Evolutionary conservation across 2,329 filamentous ascomycete genomes (phyloP), one percentile per base, ranked within the genome.

Genomic region (Helotiales sp.): DNA sequence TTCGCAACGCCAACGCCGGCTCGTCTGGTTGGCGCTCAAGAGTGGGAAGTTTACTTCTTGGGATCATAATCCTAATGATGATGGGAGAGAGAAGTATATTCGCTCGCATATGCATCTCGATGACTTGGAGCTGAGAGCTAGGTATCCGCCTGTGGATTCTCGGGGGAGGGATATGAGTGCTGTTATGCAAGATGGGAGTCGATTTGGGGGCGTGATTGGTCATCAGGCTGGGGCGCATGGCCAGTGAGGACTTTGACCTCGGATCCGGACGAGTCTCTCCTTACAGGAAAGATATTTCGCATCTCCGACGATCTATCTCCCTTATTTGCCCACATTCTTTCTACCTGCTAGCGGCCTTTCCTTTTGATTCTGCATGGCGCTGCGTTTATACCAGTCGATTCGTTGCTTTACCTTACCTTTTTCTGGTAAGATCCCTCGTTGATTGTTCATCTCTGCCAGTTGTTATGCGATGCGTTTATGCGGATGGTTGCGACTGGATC

Each of bases 91-190:
- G 71, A 91, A 92, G 79, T 96, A 95, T 79, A 96, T 97, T 74
- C 91, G 94, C 65, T 93, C 90, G 37, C 90, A 92, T 76, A 90
- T 93, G 73, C 89, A 91, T 20, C 86, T 96, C 1, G 92, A 96
- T 75, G 91, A 93, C 65, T 83, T 96, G 6, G 92, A 96, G 82
- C 86, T 91, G 64, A 87, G 87, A 69, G 92, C 92, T 47, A 86
- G 92, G 50, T 96, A 84, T 80, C 92, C 92, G 0, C 80, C 85
- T 6, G 88, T 90, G 6, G 86, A 90, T 76, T 81, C 68, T 6
- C 63, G 72, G 55, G 75, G 75, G 1, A 66, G 75, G 32, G 70
- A 72, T 52, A 6, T 63, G 32, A 30, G 40, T 15, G 24, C 17
- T 1, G 50, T 13, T 22, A 24, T 64, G 24, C 6, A 60, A 37